Evolutionary conservation across 306 rosid genomes (phyloP), one percentile per base, ranked within the genome.

Genomic region (Prunus mongolica): DNA sequence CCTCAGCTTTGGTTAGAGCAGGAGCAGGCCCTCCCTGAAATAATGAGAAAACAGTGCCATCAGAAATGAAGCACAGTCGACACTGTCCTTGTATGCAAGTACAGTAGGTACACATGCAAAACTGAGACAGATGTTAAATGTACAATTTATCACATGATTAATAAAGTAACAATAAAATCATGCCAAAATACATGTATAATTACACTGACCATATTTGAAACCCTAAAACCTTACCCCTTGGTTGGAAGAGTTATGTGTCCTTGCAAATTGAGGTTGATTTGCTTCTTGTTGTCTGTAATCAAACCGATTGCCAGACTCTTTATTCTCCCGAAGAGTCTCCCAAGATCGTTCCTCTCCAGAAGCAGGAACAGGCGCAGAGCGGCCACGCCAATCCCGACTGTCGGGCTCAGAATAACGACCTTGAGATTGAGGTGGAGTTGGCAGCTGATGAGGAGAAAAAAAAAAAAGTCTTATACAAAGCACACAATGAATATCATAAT

Each of bases 341-440:
- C 93, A 86, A 63, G 96, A 87, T 81, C 87, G 89, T 52, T 91
- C 96, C 60, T 93, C 98, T 55, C 88, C 85, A 75, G 89, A 57
- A 44, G 89, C 56, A 65, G 91, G 81, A 84, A 73, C 79, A 56
- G 80, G 92, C 9, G 89, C 91, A 78, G 97, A 80, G 6, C 98
- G 93, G 52, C 89, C 93, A 85, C 93, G 99, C 99, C 99, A 96
- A 78, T 93, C 97, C 44, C 98, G 96, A 72, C 69, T 86, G 76
- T 93, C 99, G 25, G 94, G 94, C 86, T 96, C 99, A 69, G 91
- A 51, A 72, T 91, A 96, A 71, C 96, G 93, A 77, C 60, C 76
- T 72, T 90, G 96, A 73, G 83, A 55, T 75, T 78, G 97, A 64
- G 52, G 71, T 34, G 84, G 96, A 70, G 82, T 57, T 75, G 85